Evolutionary conservation across 164 flowering plant genomes (phyloP).

Genomic region (Vitis rupestris): DNA sequence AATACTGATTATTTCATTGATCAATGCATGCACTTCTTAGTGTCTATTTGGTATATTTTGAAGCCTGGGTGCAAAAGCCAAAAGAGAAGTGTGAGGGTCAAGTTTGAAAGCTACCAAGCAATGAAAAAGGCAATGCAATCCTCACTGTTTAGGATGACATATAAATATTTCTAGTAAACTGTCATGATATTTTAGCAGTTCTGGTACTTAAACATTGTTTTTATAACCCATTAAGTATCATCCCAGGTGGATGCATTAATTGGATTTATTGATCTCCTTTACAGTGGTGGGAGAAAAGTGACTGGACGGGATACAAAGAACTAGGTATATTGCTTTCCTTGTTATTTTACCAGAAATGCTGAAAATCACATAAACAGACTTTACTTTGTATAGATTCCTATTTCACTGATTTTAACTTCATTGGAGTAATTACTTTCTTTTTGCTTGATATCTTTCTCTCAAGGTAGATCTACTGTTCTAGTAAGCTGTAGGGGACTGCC

Average conservation of each 20-base stretch:
- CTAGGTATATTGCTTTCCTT: slow-evolving; percentile 55
- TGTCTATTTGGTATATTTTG: neutral
- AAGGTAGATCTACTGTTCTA: too few relatives aligned
- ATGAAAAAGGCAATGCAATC: neutral
- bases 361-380: too few relatives aligned
- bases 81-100: neutral
- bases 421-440: neutral
- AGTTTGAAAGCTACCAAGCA: neutral
- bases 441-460: neutral
- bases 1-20: neutral
- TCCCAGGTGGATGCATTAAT: slow-evolving; percentile 72
- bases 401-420: too few relatives aligned
- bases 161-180: neutral
- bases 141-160: neutral
- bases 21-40: neutral
- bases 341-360: slow-evolving; percentile 2
- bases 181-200: neutral
- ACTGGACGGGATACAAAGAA: slow-evolving; percentile 99
- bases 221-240: slow-evolving; percentile 44
- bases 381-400: too few relatives aligned
- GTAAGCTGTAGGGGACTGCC: too few relatives aligned
- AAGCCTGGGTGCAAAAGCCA: neutral
- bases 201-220: slow-evolving; percentile 18
- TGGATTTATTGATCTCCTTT: slow-evolving; percentile 78
- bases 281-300: slow-evolving; percentile 99